Evolutionary conservation across 192 early-diverging fungal genomes (phyloP), one percentile per base, ranked within the genome.

Genomic region (Entomortierella parvispora): DNA sequence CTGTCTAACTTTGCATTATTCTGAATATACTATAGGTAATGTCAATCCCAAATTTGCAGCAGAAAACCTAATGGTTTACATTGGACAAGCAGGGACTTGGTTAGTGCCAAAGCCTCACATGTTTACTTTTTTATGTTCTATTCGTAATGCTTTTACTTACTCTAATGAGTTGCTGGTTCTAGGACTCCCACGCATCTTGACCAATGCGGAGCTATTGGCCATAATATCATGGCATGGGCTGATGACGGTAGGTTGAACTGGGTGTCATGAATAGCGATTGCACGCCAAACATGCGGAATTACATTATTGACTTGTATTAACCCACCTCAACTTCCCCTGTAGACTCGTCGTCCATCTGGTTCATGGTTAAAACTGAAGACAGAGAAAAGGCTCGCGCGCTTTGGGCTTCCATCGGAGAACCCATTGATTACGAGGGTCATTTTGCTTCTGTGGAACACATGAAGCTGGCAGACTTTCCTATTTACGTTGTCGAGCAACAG

Each of bases 171-270:
- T n/a, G n/a, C n/a, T n/a, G n/a, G n/a, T n/a, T 32, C 29, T 20
- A 70, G 68, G 74, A 77, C 74, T n/a, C 74, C 74, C 1, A 58
- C 65, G 4, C 74, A 77, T 44, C 46, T 77, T 17, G 74, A 77
- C 40, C 74, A 77, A 12, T 77, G 74, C 14, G 74, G 74, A 26
- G 74, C 74, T 34, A 77, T 77, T 15, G 74, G 74, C 3, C 74
- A 77, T 34, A 77, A 77, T 28, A 53, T 77, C 42, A 77, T 77
- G 74, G 45, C 66, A 11, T 77, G 74, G 74, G 74, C 74, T 20
- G 66, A 58, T 20, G 45, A 64, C 12, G 74, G 74, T 77, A 63
- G 2, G 18, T 15, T 37, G 25, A 29, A 28, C 1, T 20, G 18
- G 28, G 4, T 51, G 40, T 10, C 3, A 23, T 10, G 12, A 23